Conservation (phyloP, 2,329 filamentous ascomycete genomes). For the Zalaria sp. region DNA sequence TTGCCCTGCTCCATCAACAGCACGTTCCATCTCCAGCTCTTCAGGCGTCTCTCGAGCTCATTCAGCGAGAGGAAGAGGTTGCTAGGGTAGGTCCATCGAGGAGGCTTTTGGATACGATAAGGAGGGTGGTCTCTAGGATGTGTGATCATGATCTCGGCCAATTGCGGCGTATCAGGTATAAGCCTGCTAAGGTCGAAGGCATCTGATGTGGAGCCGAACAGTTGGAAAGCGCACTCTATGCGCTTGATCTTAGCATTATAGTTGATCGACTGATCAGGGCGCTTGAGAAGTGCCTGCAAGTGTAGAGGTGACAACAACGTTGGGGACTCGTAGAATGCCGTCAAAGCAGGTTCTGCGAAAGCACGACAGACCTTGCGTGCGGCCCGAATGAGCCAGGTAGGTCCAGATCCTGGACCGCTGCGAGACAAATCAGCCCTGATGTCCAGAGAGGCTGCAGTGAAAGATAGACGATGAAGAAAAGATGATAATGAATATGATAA, state of each 20-base stretch:
- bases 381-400: conserved; percentile 17
- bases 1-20: conserved; percentile 3
- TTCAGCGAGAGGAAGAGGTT: conserved; percentile 52
- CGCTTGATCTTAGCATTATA: conserved; percentile 59
- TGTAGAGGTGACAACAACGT: conserved; percentile 13
- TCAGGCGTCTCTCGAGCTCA: conserved; percentile 30
- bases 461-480: background rate
- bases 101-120: conserved; percentile 41
- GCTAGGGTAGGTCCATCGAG: conserved; percentile 54
- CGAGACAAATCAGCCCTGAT: conserved; percentile 5
- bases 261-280: conserved; percentile 27
- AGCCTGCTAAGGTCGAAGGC: conserved; percentile 43
- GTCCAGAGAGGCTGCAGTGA: conserved; percentile 10
- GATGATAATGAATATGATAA: too few species aligned
- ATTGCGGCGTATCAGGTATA: conserved; percentile 48
- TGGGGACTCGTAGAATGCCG: conserved; percentile 20
- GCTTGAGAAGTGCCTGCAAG: conserved; percentile 17
- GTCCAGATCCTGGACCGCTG: conserved; percentile 10
- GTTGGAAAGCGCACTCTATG: conserved; percentile 50
- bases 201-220: conserved; percentile 3
- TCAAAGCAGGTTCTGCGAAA: conserved; percentile 20
- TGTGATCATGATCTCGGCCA: conserved; percentile 58
- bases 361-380: conserved; percentile 17
- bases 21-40: conserved; percentile 40
- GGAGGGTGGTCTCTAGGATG: conserved; percentile 56